phyloP scores from a whole-genome alignment of 2,329 filamentous ascomycete species.

The Epichloe coenophiala region DNA sequence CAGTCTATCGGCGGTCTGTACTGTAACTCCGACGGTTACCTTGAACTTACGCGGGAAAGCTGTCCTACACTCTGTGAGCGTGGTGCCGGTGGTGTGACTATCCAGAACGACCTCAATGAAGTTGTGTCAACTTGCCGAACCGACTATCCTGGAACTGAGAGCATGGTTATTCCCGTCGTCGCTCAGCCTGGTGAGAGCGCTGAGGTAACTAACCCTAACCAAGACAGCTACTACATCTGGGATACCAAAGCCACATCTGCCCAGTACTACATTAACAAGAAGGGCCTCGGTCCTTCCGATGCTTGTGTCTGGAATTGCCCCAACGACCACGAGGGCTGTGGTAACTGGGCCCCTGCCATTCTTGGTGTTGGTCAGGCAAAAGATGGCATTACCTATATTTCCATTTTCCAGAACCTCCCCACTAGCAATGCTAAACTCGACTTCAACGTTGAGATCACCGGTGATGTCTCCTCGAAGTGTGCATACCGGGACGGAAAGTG shows the following conservation, averaged over 20 bases:
- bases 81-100: conserved; percentile 55
- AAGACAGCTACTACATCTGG: conserved; percentile 65
- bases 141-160: conserved; percentile 88
- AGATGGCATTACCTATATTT: conserved; percentile 59
- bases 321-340: conserved; percentile 36
- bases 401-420: conserved; percentile 72
- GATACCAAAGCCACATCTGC: conserved; percentile 62
- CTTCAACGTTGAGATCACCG: conserved; percentile 66
- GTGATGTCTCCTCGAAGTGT: conserved; percentile 48
- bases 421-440: conserved; percentile 57
- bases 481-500: conserved; percentile 49
- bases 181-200: conserved; percentile 44
- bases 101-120: conserved; percentile 59
- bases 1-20: conserved; percentile 81
- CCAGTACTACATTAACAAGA: conserved; percentile 93
- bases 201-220: conserved; percentile 62
- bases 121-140: conserved; percentile 76
- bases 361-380: conserved; percentile 62
- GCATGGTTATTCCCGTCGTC: conserved; percentile 67
- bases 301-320: conserved; percentile 63
- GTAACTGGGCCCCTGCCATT: conserved; percentile 84
- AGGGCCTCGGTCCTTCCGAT: conserved; percentile 49
- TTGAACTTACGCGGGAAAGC: conserved; percentile 60
- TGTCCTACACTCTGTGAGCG: conserved; percentile 59
- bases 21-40: conserved; percentile 60